These are phyloP conservation scores for Calonectria pauciramosa DNA, from an alignment of 2,329 filamentous ascomycete genomes.

Conservation along the genomic window DNA sequence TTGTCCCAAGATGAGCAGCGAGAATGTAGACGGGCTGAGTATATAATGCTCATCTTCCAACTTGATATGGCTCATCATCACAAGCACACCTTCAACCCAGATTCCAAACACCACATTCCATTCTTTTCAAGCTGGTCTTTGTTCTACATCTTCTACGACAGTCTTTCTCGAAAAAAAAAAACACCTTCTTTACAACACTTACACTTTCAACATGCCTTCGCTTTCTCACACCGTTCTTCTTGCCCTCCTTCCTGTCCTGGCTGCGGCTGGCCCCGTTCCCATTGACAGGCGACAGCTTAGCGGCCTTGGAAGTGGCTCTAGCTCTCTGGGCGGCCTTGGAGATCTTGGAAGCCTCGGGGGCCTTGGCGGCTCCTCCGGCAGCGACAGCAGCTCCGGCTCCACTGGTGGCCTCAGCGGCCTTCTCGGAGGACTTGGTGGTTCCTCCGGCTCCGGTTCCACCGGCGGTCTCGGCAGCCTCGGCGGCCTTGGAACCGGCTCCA, in stretches of 20 bases:
- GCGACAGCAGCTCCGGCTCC: neutral
- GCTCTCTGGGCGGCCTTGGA: neutral
- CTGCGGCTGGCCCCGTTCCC: conserved; percentile 42
- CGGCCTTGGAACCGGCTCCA: neutral
- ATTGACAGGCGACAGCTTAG: conserved; percentile 15
- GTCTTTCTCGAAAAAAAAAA: neutral
- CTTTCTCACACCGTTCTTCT: conserved; percentile 30
- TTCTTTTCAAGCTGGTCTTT: conserved; percentile 1
- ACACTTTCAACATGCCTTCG: conserved; percentile 34
- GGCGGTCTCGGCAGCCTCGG: neutral
- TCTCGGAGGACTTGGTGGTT: neutral
- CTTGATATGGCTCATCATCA: neutral
- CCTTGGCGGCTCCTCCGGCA: neutral
- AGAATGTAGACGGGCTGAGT: neutral
- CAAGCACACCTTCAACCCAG: neutral
- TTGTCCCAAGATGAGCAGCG: neutral
- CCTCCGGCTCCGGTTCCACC: neutral
- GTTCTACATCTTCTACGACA: neutral
- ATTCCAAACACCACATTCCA: neutral
- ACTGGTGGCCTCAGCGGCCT: neutral
- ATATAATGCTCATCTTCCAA: neutral
- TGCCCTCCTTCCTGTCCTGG: conserved; percentile 39
- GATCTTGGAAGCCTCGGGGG: neutral
- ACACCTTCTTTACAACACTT: neutral
- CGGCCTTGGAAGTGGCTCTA: neutral